A percentile compares a stretch with the other conserved stretches of the same genome.
These are phyloP conservation scores for Ensete ventricosum DNA, from an alignment of 176 grass and related monocot genomes.

Conservation along the genomic window DNA sequence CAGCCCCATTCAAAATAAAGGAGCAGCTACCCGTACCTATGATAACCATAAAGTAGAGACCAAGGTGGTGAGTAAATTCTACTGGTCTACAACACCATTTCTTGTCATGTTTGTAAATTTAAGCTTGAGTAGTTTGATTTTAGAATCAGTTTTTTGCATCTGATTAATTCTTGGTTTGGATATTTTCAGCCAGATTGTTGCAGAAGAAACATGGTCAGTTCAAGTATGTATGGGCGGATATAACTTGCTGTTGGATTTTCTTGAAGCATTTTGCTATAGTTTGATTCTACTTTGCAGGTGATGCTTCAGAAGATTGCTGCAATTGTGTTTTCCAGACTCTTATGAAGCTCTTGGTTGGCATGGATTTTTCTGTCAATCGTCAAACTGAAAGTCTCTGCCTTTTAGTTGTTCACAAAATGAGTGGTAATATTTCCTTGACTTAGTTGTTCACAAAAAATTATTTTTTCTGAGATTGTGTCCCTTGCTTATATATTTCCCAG, in stretches of 20 bases:
- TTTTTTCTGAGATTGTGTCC: neutral
- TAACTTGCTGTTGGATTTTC: neutral
- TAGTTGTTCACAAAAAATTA: neutral
- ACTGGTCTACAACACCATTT: neutral
- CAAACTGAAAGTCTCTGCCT: conserved; percentile 42
- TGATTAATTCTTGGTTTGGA: conserved; percentile 22
- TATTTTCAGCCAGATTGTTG: conserved; percentile 35
- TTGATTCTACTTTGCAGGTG: conserved; percentile 31
- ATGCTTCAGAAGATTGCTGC: conserved; percentile 23
- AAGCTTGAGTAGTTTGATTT: neutral
- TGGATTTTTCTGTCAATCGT: conserved; percentile 51
- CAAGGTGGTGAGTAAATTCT: conserved; percentile 19
- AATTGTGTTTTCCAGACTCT: conserved; percentile 37
- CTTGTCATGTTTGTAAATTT: neutral
- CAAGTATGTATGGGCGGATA: conserved; percentile 42
- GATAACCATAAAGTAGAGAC: conserved; percentile 13
- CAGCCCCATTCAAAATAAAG: neutral
- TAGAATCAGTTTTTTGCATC: conserved; percentile 6
- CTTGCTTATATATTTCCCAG: too few relatives aligned
- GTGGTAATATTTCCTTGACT: conserved; percentile 34
- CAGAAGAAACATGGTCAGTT: conserved; percentile 19
- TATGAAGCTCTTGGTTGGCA: conserved; percentile 41
- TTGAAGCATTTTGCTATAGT: conserved; percentile 21
- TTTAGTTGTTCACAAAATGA: conserved; percentile 50
- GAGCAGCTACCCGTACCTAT: conserved; percentile 7